Conservation (phyloP, 495 filamentous ascomycete genomes). For the Cairneyella variabilis region DNA sequence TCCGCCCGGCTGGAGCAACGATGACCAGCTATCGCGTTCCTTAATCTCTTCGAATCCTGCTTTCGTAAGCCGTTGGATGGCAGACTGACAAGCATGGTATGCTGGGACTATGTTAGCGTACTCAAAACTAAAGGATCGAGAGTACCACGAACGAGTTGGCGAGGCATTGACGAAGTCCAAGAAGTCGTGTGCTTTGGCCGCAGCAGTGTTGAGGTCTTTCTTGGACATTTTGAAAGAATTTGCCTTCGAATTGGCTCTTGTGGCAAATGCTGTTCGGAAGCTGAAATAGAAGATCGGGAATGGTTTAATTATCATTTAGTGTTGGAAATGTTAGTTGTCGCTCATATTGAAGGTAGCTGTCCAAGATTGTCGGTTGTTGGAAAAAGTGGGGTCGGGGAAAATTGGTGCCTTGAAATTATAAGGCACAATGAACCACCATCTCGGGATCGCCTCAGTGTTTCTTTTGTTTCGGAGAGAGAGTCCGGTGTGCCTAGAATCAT, state of each 20-base stretch:
- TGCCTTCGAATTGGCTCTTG: slow-evolving; percentile 1
- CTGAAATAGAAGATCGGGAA: neutral
- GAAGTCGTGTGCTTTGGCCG: slow-evolving; percentile 77
- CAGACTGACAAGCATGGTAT: slow-evolving; percentile 86
- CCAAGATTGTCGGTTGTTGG: no score
- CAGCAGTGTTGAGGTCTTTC: slow-evolving; percentile 29
- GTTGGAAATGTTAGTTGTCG: neutral
- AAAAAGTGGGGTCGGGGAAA: no score
- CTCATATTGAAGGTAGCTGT: no score
- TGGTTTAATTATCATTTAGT: slow-evolving; percentile 17
- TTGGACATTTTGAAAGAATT: slow-evolving; percentile 12
- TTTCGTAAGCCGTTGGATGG: slow-evolving; percentile 66
- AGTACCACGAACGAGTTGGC: slow-evolving; percentile 73
- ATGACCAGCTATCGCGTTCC: slow-evolving; percentile 87
- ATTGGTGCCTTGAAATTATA: no score
- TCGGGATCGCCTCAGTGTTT: no score
- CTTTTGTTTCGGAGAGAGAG: no score
- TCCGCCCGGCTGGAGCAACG: slow-evolving; percentile 75
- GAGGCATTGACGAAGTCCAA: slow-evolving; percentile 92
- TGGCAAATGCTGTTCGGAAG: neutral
- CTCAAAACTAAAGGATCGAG: neutral
- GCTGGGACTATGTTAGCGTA: slow-evolving; percentile 48
- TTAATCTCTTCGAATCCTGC: slow-evolving; percentile 86
- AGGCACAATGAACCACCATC: no score
- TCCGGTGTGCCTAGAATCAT: no score